These are phyloP conservation scores for Tetrahymena borealis DNA, from an alignment of 73 alveolate genomes.

Conservation along the genomic window DNA sequence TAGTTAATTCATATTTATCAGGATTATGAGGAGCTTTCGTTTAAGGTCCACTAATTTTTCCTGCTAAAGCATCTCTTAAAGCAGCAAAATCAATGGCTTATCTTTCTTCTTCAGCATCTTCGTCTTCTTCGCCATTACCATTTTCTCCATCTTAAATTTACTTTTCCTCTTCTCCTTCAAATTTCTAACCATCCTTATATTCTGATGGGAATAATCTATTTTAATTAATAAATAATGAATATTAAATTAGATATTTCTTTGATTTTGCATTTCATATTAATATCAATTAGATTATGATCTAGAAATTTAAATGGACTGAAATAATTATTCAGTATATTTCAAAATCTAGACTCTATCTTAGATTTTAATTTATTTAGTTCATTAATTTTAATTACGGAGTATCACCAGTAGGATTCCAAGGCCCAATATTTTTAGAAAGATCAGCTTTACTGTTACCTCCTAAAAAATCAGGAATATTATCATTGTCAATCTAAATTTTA, in stretches of 20 bases:
- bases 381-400: constrained; percentile 15
- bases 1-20: constrained; percentile 31
- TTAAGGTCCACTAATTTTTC: constrained; percentile 10
- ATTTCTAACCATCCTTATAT: background rate
- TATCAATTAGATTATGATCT: background rate
- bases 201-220: background rate
- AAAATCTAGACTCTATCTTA: background rate
- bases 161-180: background rate
- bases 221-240: background rate
- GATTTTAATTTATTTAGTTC: background rate
- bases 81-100: constrained; percentile 8
- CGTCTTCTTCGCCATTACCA: too few relatives aligned
- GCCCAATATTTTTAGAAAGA: constrained; percentile 56
- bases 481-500: constrained; percentile 42
- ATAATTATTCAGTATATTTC: background rate
- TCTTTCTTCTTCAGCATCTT: background rate
- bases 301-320: background rate
- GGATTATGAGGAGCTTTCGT: constrained; percentile 48
- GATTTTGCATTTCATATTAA: background rate
- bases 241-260: background rate
- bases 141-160: background rate
- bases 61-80: constrained; percentile 32
- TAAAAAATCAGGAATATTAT: constrained; percentile 62
- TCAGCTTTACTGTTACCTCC: constrained; percentile 69
- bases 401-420: constrained; percentile 68